Evolutionary conservation across 148 eudicot genomes (phyloP).

Genomic region (Rhododendron williamsianum): DNA sequence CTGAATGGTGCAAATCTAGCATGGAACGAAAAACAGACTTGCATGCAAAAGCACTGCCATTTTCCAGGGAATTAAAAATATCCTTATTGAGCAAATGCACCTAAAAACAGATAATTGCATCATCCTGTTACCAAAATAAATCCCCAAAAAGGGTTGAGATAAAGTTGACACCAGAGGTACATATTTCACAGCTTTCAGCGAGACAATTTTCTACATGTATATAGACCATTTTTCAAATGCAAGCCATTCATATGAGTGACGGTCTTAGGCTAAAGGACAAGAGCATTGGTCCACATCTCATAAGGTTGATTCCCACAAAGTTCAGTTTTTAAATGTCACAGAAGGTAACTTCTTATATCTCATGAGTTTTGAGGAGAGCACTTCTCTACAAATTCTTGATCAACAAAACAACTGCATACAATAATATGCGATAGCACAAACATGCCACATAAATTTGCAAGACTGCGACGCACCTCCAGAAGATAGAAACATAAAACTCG

Average conservation of each 20-base stretch:
- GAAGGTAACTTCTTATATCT: background rate
- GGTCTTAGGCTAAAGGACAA: background rate
- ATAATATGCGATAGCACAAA: background rate
- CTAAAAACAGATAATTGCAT: background rate
- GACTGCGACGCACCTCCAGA: background rate
- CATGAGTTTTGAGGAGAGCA: background rate
- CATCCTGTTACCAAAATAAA: background rate
- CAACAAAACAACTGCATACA: background rate
- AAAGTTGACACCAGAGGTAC: background rate
- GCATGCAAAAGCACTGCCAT: no score
- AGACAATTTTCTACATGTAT: background rate
- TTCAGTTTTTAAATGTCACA: background rate
- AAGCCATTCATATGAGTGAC: background rate
- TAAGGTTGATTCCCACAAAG: slow-evolving; percentile 1
- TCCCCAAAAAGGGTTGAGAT: background rate
- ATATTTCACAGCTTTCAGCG: background rate
- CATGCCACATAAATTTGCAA: background rate
- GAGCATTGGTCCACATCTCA: background rate
- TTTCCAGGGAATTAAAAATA: background rate
- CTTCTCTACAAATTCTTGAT: background rate
- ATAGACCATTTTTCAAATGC: background rate
- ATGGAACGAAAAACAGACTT: no score
- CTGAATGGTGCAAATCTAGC: no score
- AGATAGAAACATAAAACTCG: background rate
- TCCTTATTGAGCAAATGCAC: background rate